A percentile compares a stretch with the other conserved stretches of the same genome.
Evolutionary conservation across 176 grass and related monocot genomes (phyloP).

Genomic region (Musa itinerans): DNA sequence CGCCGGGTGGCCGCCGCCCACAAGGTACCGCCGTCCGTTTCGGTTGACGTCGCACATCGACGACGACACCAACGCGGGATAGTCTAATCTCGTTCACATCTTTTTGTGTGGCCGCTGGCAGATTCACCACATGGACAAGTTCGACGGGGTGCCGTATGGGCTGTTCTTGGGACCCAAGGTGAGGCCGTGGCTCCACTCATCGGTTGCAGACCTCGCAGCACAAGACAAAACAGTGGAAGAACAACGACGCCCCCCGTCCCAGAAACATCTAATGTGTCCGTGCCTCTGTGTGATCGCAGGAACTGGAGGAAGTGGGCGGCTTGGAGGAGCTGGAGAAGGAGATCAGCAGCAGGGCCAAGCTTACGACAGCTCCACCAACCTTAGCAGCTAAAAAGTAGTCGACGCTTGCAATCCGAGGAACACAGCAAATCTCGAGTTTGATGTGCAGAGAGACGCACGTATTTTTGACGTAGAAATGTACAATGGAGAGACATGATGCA

Average conservation of each 20-base stretch:
- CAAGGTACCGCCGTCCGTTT: constrained; percentile 29
- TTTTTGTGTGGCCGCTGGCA: constrained; percentile 13
- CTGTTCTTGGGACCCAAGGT: constrained; percentile 90
- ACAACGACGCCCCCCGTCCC: no score
- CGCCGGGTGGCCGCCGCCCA: constrained; percentile 76
- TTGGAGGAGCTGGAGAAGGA: constrained; percentile 70
- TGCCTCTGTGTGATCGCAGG: constrained; percentile 31
- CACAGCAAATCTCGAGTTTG: no score
- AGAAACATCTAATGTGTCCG: neutral
- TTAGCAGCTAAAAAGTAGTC: neutral
- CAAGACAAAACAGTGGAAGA: neutral
- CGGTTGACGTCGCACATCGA: neutral
- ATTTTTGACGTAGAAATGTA: no score
- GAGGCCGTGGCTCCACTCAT: neutral
- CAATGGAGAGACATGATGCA: no score
- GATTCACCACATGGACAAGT: constrained; percentile 97
- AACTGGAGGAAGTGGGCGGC: constrained; percentile 77
- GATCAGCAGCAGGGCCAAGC: constrained; percentile 59
- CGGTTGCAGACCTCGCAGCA: neutral
- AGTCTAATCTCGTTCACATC: neutral
- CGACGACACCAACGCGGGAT: neutral
- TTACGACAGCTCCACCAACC: neutral
- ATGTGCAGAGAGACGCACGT: no score
- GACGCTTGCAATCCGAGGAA: no score
- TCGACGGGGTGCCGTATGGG: constrained; percentile 71